Evolutionary conservation across 371 early-diverging fungal genomes (phyloP).

Genomic region (Circinella minor): DNA sequence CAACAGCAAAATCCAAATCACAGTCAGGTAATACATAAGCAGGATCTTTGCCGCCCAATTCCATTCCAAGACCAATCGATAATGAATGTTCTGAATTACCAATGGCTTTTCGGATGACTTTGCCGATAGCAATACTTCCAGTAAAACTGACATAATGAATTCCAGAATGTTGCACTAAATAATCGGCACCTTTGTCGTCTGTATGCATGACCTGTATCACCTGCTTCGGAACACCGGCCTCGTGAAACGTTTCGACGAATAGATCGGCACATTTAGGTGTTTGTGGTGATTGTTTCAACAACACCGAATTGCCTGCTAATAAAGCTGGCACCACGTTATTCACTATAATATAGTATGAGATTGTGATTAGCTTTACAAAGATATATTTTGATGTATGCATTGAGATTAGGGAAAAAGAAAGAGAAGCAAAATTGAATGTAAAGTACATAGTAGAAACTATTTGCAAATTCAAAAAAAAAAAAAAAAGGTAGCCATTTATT

Average conservation of each 20-base stretch:
- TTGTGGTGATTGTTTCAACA: conserved; percentile 85
- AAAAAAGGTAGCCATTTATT: not conserved
- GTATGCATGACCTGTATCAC: conserved; percentile 73
- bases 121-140: conserved; percentile 81
- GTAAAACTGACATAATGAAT: conserved; percentile 82
- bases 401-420: not conserved
- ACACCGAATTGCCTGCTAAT: conserved; percentile 79
- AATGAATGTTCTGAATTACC: conserved; percentile 58
- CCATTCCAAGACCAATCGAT: conserved; percentile 76
- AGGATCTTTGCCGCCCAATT: conserved; percentile 89
- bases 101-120: conserved; percentile 64
- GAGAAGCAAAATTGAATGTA: not conserved
- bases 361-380: not conserved
- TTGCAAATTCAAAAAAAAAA: not conserved
- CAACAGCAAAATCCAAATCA: conserved; percentile 72
- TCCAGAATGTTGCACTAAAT: conserved; percentile 60
- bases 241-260: conserved; percentile 66
- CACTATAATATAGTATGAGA: conserved; percentile 30
- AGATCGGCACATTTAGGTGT: conserved; percentile 80
- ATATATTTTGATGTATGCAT: conserved; percentile 10
- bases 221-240: conserved; percentile 74
- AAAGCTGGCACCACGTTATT: conserved; percentile 83
- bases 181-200: conserved; percentile 57
- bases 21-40: conserved; percentile 83
- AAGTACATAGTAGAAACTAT: too few species aligned